Evolutionary conservation across 2,329 filamentous ascomycete genomes (phyloP).

Genomic region (Trichoderma sp.): DNA sequence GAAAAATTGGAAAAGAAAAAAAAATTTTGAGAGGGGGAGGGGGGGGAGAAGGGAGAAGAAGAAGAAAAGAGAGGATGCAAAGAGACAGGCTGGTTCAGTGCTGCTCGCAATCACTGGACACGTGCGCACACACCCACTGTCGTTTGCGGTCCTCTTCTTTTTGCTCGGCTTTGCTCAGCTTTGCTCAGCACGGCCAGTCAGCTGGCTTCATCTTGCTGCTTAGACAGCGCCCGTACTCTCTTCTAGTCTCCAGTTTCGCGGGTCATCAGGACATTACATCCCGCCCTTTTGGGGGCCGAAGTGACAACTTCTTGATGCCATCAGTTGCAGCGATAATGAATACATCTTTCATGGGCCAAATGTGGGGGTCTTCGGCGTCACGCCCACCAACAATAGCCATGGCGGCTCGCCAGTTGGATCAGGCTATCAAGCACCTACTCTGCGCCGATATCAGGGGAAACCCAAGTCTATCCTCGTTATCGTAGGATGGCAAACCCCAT

Average conservation of each 20-base stretch:
- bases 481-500: neutral
- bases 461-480: neutral
- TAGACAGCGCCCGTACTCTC: slow-evolving; percentile 1
- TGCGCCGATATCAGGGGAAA: neutral
- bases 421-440: neutral
- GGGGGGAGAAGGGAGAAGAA: neutral
- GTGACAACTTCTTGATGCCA: slow-evolving; percentile 4
- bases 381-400: slow-evolving; percentile 14
- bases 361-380: slow-evolving; percentile 7
- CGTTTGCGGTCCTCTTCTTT: neutral
- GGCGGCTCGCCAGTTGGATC: neutral
- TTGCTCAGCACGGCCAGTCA: slow-evolving; percentile 1
- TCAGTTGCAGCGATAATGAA: slow-evolving; percentile 1
- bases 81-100: neutral
- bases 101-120: neutral
- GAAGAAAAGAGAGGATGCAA: neutral
- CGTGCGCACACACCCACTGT: neutral
- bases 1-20: neutral
- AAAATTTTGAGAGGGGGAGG: neutral
- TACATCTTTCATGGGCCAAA: neutral
- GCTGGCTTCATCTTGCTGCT: neutral
- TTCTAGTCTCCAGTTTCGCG: neutral
- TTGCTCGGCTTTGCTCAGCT: neutral
- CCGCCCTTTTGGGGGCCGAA: slow-evolving; percentile 13
- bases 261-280: slow-evolving; percentile 16